Evolutionary conservation across 148 eudicot genomes (phyloP), one percentile per base, ranked within the genome.

Genomic region (Dianthus caryophyllus): DNA sequence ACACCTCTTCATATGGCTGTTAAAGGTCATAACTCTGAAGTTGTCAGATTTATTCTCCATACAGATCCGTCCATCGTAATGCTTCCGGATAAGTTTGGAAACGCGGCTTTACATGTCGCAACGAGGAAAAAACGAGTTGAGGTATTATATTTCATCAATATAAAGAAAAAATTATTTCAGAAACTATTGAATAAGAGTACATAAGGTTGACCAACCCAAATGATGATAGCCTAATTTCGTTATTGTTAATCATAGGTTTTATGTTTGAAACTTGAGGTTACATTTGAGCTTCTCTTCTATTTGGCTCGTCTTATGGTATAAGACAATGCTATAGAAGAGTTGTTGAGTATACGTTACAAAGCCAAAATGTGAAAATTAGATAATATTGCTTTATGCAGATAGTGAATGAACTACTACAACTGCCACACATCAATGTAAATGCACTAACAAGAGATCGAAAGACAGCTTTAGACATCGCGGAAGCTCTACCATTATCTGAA

Each of bases 1-100:
- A 88, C 85, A 72, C 79, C 91, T 7, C 76, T 88, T 72, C 96
- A 88, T 72, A 86, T 88, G 91, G 91, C 96, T 50, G 96, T 84
- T 2, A 88, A 88, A 79, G 96, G 91, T 48, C 84, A 84, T 53
- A 80, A 81, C 64, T 76, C 74, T 61, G 70, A 74, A 54, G 91
- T 86, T 53, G 96, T 88, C 20, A 77, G 73, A 77, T 70, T 79
- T 69, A 84, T 88, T 70, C 87, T 88, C 15, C 80, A 72, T 67
- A 87, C 79, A 14, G 91, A 88, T 81, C 74, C 91, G 13, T 78
- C 89, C 49, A 79, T 78, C 54, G 81, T 88, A 41, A 88, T 78
- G 79, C 89, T 84, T 20, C 89, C 82, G 0, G 90, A 86, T 70
- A 79, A 79, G 78, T 83, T 83, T 66, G 84, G 90, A 29, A 86